Base-by-base conservation (phyloP, 2,329 filamentous ascomycete species). In the Fusarium torulosum region DNA sequence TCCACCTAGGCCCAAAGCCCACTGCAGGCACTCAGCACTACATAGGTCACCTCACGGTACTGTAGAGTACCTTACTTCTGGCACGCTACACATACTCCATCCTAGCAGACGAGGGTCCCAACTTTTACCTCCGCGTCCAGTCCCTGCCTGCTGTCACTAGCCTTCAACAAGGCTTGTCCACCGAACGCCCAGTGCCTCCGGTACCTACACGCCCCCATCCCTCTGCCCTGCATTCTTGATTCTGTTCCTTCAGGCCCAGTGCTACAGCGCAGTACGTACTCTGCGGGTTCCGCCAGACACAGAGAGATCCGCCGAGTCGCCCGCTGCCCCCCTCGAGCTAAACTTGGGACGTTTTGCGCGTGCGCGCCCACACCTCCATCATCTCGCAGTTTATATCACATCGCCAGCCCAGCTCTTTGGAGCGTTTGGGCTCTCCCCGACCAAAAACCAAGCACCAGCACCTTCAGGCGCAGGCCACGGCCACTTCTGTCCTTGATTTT, bases 321-420 rank as follows among this genome's bases (percentile, higher is more conserved):
- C 68, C 68, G 67, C 65, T 69, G 52, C 58, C 69, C 63, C 63
- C 66, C 63, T 67, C 50, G 57, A 66, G 67, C 70, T 67, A 72
- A 63, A 68, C 67, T 64, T 68, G 65, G 59, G 66, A 72, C 70
- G 66, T 69, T 72, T 72, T 71, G 59, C 69, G 70, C 68, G 66
- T 61, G 69, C 63, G 57, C 67, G 70, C 70, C 70, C 70, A 72
- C 70, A 72, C 69, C 70, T 70, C 70, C 68, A 71, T 63, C 68
- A 72, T 73, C 66, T 71, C 63, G 70, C 57, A 63, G 58, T 69
- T 62, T 63, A 70, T 69, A 69, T 72, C 71, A 73, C 60, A 72
- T 72, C 70, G 63, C 70, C 68, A 70, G 64, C 68, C 69, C 70
- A 72, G 68, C 70, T 73, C 58, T 65, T 53, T 68, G 58, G 68